Evolutionary conservation across 1,284 basidiomycete genomes (phyloP).

Genomic region (Cerrena zonata): DNA sequence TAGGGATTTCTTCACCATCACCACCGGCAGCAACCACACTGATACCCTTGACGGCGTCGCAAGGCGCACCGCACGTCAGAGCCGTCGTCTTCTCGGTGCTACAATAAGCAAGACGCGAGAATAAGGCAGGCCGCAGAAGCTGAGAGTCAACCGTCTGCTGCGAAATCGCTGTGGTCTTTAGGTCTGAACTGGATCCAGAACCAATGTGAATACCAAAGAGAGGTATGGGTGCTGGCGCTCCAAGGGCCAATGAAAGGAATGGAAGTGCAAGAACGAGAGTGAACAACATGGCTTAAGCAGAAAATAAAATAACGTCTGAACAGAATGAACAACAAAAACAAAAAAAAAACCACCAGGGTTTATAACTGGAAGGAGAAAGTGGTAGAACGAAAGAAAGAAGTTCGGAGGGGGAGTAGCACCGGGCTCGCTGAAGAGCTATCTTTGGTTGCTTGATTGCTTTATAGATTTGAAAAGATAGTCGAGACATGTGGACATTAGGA

Average conservation of each 20-base stretch:
- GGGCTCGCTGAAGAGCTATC: not conserved
- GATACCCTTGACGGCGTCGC: constrained; percentile 27
- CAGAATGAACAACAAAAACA: not conserved
- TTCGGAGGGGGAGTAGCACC: not conserved
- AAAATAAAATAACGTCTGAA: not conserved
- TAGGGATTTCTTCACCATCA: constrained; percentile 31
- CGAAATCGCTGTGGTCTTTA: constrained; percentile 15
- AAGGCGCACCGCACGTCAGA: constrained; percentile 34
- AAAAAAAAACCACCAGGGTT: not conserved
- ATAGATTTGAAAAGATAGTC: not conserved
- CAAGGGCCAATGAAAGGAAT: constrained; percentile 1
- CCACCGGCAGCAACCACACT: constrained; percentile 34
- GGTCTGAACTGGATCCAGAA: constrained; percentile 12
- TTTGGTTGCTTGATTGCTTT: not conserved
- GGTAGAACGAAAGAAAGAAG: not conserved
- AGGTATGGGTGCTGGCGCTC: constrained; percentile 14
- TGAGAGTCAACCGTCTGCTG: constrained; percentile 20
- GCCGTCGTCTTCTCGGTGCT: constrained; percentile 26
- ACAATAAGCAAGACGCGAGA: constrained; percentile 39
- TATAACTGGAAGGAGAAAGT: not conserved
- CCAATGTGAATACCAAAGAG: constrained; percentile 22
- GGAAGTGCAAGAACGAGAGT: not conserved
- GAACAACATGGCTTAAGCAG: not conserved
- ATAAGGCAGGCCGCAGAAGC: constrained; percentile 34
- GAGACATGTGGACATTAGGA: not conserved